Conservation (phyloP, 2,329 filamentous ascomycete genomes). For the Microascus cirrosus region DNA sequence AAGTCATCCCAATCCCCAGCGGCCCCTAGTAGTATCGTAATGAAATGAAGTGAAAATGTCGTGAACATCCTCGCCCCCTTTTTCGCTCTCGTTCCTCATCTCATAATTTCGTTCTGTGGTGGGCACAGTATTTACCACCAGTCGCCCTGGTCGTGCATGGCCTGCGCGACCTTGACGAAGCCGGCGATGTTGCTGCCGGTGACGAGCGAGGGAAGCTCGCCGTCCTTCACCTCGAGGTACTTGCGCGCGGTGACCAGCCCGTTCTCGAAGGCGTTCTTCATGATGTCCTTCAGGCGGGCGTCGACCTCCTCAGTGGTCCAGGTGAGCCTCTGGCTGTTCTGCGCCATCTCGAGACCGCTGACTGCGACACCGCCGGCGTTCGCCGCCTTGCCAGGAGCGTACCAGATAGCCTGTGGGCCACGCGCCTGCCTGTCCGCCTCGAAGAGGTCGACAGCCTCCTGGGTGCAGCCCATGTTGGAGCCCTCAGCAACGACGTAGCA, state of each 20-base stretch:
- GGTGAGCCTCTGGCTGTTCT: constrained; percentile 70
- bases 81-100: not conserved
- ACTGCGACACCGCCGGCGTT: constrained; percentile 97
- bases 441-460: constrained; percentile 88
- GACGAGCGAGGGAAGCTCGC: constrained; percentile 79
- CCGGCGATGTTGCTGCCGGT: constrained; percentile 95
- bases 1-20: not conserved
- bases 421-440: constrained; percentile 66
- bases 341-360: constrained; percentile 96
- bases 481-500: constrained; percentile 86
- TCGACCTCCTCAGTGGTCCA: constrained; percentile 92
- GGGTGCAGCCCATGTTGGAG: constrained; percentile 98
- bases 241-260: constrained; percentile 81
- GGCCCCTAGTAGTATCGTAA: not conserved
- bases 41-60: not conserved
- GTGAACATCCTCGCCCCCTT: not conserved
- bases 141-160: constrained; percentile 95
- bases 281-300: constrained; percentile 80
- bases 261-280: constrained; percentile 87
- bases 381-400: constrained; percentile 91
- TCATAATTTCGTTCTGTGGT: not conserved
- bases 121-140: constrained; percentile 44
- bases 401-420: constrained; percentile 70
- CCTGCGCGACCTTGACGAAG: constrained; percentile 88
- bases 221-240: constrained; percentile 69